These are phyloP conservation scores for Allodekkera sacchari DNA, from an alignment of 805 yeast genomes.

Conservation along the genomic window DNA sequence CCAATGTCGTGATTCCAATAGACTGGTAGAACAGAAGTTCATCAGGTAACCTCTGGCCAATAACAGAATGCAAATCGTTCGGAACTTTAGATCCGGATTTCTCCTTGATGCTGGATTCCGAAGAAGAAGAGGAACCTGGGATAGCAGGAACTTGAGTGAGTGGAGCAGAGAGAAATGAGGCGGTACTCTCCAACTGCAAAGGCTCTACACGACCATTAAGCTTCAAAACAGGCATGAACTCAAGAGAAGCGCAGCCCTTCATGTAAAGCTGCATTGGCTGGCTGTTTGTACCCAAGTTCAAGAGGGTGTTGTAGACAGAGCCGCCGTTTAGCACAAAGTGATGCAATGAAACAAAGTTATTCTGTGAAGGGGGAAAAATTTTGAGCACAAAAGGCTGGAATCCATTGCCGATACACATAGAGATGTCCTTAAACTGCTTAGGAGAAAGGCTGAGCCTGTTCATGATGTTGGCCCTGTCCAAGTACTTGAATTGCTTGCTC, in stretches of 20 bases:
- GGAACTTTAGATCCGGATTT: constrained; percentile 40
- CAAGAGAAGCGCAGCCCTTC: constrained; percentile 61
- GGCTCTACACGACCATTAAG: constrained; percentile 56
- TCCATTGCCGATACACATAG: constrained; percentile 72
- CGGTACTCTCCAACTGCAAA: constrained; percentile 7
- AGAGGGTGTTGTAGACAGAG: constrained; percentile 39
- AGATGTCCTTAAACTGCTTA: constrained; percentile 65
- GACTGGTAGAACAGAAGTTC: constrained; percentile 79
- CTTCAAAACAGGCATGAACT: constrained; percentile 67
- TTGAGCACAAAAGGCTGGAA: constrained; percentile 60
- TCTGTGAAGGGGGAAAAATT: constrained; percentile 33
- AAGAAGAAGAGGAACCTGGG: constrained; percentile 4
- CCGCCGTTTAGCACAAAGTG: constrained; percentile 31
- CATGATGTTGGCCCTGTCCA: constrained; percentile 51
- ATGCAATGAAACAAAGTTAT: constrained; percentile 22
- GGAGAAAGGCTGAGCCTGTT: constrained; percentile 52
- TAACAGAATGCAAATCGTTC: constrained; percentile 68
- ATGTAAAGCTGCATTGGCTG: constrained; percentile 43
- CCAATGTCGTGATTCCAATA: constrained; percentile 60
- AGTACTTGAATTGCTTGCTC: constrained; percentile 54
- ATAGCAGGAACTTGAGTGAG: constrained; percentile 11
- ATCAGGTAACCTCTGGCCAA: constrained; percentile 80
- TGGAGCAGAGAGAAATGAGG: constrained; percentile 3
- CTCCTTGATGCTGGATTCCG: constrained; percentile 9
- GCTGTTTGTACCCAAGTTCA: constrained; percentile 35